These are phyloP conservation scores for Sclerotinia subarctica DNA, from an alignment of 2,329 filamentous ascomycete species.

Conservation along the genomic window DNA sequence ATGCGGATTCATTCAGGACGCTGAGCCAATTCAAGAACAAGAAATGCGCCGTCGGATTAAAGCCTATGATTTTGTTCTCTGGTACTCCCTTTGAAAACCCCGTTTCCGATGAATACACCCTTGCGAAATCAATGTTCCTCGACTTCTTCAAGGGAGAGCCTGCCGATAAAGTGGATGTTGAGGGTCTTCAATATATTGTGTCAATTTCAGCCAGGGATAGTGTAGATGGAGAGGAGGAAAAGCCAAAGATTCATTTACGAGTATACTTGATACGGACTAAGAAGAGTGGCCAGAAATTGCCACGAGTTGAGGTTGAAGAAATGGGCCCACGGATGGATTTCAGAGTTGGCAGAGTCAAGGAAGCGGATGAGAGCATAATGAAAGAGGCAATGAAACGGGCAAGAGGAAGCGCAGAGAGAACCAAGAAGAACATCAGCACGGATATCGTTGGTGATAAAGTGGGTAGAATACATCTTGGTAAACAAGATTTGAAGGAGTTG, in stretches of 20 bases:
- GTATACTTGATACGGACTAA: conserved; percentile 85
- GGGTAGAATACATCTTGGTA: conserved; percentile 84
- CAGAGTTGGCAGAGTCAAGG: conserved; percentile 73
- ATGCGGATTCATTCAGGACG: conserved; percentile 67
- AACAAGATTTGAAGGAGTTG: conserved; percentile 80
- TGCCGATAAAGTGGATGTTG: conserved; percentile 82
- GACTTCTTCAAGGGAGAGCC: conserved; percentile 87
- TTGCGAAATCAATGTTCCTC: conserved; percentile 80
- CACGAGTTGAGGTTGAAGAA: conserved; percentile 89
- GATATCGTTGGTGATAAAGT: conserved; percentile 95
- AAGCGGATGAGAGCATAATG: conserved; percentile 73
- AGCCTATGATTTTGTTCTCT: conserved; percentile 88
- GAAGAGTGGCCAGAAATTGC: conserved; percentile 80
- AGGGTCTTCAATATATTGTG: conserved; percentile 89
- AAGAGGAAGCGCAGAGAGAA: conserved; percentile 68
- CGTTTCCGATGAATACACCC: conserved; percentile 72
- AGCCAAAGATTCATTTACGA: conserved; percentile 63
- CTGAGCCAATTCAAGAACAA: conserved; percentile 73
- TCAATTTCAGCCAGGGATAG: conserved; percentile 73
- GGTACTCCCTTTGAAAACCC: conserved; percentile 85
- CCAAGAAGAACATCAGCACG: conserved; percentile 95
- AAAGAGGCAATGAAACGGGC: conserved; percentile 90
- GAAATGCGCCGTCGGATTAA: conserved; percentile 75
- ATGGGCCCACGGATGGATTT: conserved; percentile 95
- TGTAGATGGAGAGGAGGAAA: conserved; percentile 45